Conservation (phyloP, 2,329 filamentous ascomycete genomes). For the Ceratocystis albifundus region DNA sequence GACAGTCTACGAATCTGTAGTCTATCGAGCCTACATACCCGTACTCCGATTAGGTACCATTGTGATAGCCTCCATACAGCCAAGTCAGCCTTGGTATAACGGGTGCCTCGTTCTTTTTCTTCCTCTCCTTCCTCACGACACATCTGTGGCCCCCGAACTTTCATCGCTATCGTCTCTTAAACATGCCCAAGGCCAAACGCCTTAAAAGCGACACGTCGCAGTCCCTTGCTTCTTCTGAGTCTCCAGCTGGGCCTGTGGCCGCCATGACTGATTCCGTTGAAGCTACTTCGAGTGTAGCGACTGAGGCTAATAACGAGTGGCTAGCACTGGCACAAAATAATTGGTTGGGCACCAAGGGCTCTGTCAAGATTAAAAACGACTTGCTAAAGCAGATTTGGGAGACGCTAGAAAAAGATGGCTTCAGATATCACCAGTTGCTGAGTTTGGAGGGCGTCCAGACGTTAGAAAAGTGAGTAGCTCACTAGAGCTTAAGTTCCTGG, state of each 20-base stretch:
- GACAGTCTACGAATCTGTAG: too few species aligned
- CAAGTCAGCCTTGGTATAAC: not conserved
- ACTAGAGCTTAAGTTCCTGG: not conserved
- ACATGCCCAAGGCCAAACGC: slow-evolving; percentile 50
- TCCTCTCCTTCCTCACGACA: not conserved
- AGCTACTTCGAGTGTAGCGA: slow-evolving; percentile 51
- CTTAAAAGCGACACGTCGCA: slow-evolving; percentile 38
- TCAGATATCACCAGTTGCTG: slow-evolving; percentile 64
- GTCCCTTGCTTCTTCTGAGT: slow-evolving; percentile 10
- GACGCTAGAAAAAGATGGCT: slow-evolving; percentile 67
- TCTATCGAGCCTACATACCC: too few species aligned
- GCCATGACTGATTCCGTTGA: slow-evolving; percentile 29
- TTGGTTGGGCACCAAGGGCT: slow-evolving; percentile 64
- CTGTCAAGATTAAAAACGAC: slow-evolving; percentile 67
- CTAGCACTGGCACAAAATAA: slow-evolving; percentile 68
- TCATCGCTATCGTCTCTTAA: not conserved
- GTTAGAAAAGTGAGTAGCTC: slow-evolving; percentile 58
- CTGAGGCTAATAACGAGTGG: slow-evolving; percentile 60
- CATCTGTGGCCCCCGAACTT: not conserved
- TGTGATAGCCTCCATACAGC: too few species aligned
- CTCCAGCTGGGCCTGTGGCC: slow-evolving; percentile 26
- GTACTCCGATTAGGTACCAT: too few species aligned
- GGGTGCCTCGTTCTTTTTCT: not conserved
- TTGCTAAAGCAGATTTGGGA: slow-evolving; percentile 89
- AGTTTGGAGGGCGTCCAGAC: slow-evolving; percentile 83